A percentile compares a stretch with the other conserved stretches of the same genome.
phyloP scores from a whole-genome alignment of 2,329 filamentous ascomycete species.

The Ophiosphaerella herpotricha region DNA sequence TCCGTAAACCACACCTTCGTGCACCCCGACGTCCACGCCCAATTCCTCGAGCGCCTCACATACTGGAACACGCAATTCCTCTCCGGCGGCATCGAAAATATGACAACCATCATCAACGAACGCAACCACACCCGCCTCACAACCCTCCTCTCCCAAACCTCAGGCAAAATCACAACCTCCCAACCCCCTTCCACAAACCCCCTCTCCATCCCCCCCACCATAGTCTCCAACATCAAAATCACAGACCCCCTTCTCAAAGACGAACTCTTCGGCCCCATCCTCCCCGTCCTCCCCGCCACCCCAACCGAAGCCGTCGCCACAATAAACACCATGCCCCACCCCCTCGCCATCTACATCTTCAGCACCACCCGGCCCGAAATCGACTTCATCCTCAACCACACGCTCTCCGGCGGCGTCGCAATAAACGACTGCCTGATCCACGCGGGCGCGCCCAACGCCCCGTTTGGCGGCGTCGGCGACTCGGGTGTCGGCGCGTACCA shows the following conservation, averaged over 20 bases:
- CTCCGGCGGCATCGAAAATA: not conserved
- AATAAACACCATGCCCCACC: not conserved
- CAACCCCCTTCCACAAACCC: not conserved
- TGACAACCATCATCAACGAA: slow-evolving; percentile 1
- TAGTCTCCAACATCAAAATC: slow-evolving; percentile 45
- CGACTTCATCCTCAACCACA: not conserved
- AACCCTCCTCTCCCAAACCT: not conserved
- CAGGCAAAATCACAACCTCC: not conserved
- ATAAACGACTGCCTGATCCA: slow-evolving; percentile 1
- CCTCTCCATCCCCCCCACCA: slow-evolving; percentile 38
- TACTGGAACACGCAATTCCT: not conserved
- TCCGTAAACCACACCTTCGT: slow-evolving; percentile 2
- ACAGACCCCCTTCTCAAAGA: slow-evolving; percentile 50
- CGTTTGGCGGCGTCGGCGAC: slow-evolving; percentile 3
- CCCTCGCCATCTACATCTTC: slow-evolving; percentile 1
- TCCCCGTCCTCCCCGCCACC: slow-evolving; percentile 47
- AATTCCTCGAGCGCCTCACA: not conserved
- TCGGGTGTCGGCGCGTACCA: slow-evolving; percentile 1
- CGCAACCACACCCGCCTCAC: not conserved
- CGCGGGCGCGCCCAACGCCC: not conserved
- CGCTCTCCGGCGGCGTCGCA: slow-evolving; percentile 1
- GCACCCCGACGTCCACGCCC: not conserved
- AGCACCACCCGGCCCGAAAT: not conserved
- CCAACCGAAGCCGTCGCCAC: slow-evolving; percentile 1
- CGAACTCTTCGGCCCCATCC: slow-evolving; percentile 54